Percentiles rank a stretch among this genome's conserved stretches.
Evolutionary conservation across 2,329 filamentous ascomycete species (phyloP).

Genomic region (Botrytis medusae): DNA sequence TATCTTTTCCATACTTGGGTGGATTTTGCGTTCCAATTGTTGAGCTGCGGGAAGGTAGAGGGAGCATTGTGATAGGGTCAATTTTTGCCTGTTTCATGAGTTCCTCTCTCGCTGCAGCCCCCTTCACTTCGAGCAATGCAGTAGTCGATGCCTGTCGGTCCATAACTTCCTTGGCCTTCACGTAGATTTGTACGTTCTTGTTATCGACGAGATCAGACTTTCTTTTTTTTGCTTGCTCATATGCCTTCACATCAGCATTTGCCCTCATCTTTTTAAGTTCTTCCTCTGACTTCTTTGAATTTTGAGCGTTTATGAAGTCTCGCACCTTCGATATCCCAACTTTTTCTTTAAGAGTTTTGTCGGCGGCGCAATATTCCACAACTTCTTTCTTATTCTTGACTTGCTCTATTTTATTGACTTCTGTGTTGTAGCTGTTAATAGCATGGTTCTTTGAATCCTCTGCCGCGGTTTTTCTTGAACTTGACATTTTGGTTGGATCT

Average conservation of each 20-base stretch:
- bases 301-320: neutral
- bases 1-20: no score
- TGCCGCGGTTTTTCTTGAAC: neutral
- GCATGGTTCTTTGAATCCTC: no score
- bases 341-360: neutral
- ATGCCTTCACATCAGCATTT: rapidly evolving
- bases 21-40: no score
- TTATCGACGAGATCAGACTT: neutral
- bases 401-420: no score
- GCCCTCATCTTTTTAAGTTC: neutral
- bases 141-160: no score
- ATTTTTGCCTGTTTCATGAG: neutral
- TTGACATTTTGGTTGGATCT: neutral
- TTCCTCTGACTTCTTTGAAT: neutral
- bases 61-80: neutral
- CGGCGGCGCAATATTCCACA: rapidly evolving
- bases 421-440: no score
- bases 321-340: no score
- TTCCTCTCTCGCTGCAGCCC: no score
- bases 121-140: no score
- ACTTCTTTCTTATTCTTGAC: neutral
- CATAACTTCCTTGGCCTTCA: neutral
- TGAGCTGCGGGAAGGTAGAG: neutral
- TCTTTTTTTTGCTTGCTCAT: rapidly evolving
- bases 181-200: rapidly evolving